phyloP scores from a whole-genome alignment of 2,329 filamentous ascomycete genomes.

The Paramyrothecium roridum region DNA sequence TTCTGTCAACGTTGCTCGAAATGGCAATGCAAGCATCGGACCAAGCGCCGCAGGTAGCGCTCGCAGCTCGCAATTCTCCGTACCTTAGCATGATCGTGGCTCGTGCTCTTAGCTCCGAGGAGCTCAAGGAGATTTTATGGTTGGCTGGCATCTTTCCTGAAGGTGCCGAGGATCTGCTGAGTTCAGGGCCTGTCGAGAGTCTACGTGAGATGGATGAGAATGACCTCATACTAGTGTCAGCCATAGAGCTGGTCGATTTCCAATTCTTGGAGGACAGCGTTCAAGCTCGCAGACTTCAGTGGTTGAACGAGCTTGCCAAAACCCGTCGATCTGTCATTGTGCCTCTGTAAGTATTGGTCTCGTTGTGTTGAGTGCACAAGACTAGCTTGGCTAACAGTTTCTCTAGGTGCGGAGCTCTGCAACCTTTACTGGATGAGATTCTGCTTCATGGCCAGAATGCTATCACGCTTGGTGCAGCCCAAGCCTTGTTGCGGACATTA shows the following conservation, averaged over 20 bases:
- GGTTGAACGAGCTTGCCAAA: constrained; percentile 56
- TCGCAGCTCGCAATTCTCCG: constrained; percentile 39
- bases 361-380: not conserved
- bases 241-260: constrained; percentile 65
- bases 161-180: constrained; percentile 21
- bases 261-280: constrained; percentile 60
- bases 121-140: constrained; percentile 62
- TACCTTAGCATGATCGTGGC: constrained; percentile 60
- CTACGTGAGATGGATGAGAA: constrained; percentile 53
- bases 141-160: constrained; percentile 49
- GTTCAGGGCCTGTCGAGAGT: constrained; percentile 19
- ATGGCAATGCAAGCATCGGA: constrained; percentile 20
- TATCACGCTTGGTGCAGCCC: constrained; percentile 56
- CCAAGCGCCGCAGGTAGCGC: constrained; percentile 6
- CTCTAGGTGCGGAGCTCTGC: constrained; percentile 51
- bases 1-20: constrained; percentile 58
- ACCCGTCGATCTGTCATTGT: constrained; percentile 54
- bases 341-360: constrained; percentile 47
- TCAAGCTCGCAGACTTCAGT: constrained; percentile 56
- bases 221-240: constrained; percentile 60
- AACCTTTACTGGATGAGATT: constrained; percentile 57
- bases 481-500: constrained; percentile 56
- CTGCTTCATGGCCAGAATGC: constrained; percentile 62
- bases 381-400: constrained; percentile 11
- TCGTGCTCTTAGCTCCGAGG: constrained; percentile 52